Base-by-base conservation (phyloP, 768 basidiomycete species). In the Leccinum truebloodii region DNA sequence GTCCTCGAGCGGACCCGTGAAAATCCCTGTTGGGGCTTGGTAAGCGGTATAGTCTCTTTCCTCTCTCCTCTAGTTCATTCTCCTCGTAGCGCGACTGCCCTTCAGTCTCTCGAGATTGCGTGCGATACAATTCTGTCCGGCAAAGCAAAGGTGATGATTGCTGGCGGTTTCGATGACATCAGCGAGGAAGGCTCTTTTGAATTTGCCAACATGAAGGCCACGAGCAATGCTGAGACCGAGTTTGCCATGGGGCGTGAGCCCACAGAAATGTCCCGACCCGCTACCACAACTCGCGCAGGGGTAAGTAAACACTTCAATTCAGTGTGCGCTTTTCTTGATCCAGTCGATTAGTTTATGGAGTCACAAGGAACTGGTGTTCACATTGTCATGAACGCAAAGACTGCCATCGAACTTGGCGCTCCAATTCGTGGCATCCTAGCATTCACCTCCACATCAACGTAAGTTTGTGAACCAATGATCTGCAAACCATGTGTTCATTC, bases 181-280 rank as follows among this genome's bases (percentile, higher is more conserved):
- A 92, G 90, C 64, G 97, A 99, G 76, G 97, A 99, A 77, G 97
- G 96, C 18, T 98, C 96, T 8, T 98, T 88, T 75, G 96, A 99
- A 75, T 99, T 99, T 76, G 97, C 95, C 54, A 98, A 98, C 81
- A 99, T 99, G 97, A 97, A 98, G 77, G 97, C 97, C 1, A 99
- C 97, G 6, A 94, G 91, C 77, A 98, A 96, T 70, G 89, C 95
- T 1, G 93, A 95, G 75, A 93, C 93, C 32, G 97, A 99, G 75
- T 92, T 98, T 70, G 96, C 95, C 4, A 97, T 97, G 91, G 97
- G 97, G 62, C 95, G 97, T 66, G 97, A 99, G 76, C 95, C 97
- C 6, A 94, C 92, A 41, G 97, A 99, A 76, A 95, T 98, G 91
- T 99, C 97, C 51, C 90, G 97, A 59, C 97, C 97, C 16, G 90